Evolutionary conservation across 2,329 filamentous ascomycete species (phyloP).

Genomic region (Penicillium expansum): DNA sequence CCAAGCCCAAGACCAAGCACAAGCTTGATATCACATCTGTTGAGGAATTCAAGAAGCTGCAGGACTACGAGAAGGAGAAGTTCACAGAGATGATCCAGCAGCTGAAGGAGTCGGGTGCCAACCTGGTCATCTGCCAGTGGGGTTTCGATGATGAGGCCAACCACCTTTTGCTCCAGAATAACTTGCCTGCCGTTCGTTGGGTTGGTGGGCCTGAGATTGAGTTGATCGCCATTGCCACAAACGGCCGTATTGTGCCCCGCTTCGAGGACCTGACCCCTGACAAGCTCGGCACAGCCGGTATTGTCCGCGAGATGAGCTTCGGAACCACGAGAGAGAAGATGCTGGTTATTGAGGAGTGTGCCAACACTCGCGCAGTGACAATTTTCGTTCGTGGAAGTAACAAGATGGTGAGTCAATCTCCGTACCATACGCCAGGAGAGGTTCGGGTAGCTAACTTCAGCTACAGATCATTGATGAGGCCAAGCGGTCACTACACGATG

Average conservation of each 20-base stretch:
- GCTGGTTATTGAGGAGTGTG: conserved; percentile 98
- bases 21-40: conserved; percentile 96
- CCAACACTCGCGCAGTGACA: conserved; percentile 94
- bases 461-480: conserved; percentile 94
- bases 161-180: conserved; percentile 92
- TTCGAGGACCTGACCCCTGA: conserved; percentile 91
- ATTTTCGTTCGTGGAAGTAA: conserved; percentile 96
- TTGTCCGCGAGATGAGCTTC: conserved; percentile 93
- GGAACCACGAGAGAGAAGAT: conserved; percentile 99
- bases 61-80: conserved; percentile 92
- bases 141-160: conserved; percentile 99
- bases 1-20: conserved; percentile 99
- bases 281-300: conserved; percentile 85
- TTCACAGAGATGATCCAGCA: conserved; percentile 98
- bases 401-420: conserved; percentile 77
- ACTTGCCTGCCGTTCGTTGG: conserved; percentile 94
- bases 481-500: conserved; percentile 94
- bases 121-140: conserved; percentile 98
- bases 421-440: neutral
- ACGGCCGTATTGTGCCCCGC: conserved; percentile 92
- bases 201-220: conserved; percentile 98
- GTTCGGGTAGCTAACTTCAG: conserved; percentile 7
- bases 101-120: conserved; percentile 95
- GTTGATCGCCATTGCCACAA: conserved; percentile 96
- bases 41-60: conserved; percentile 97